phyloP scores from a whole-genome alignment of 306 rosid genomes.

The Erythrophleum fordii region DNA sequence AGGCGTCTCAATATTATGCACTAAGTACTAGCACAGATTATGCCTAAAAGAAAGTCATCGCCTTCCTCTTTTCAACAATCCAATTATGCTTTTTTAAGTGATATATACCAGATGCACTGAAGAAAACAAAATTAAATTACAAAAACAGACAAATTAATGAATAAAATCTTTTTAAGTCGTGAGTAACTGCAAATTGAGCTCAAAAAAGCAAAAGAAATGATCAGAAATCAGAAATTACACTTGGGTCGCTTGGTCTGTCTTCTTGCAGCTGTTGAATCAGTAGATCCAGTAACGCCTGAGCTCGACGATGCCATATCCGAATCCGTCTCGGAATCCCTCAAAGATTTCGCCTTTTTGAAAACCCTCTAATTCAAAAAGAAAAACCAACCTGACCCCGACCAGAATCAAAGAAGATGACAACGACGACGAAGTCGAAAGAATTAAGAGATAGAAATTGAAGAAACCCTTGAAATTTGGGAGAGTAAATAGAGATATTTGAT shows the following conservation, averaged over 20 bases:
- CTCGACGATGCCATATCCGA: constrained; percentile 78
- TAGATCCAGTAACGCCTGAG: constrained; percentile 78
- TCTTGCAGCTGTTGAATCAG: constrained; percentile 70
- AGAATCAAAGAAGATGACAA: not conserved
- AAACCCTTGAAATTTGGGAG: not conserved
- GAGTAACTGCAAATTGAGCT: constrained; percentile 26
- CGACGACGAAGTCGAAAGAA: not conserved
- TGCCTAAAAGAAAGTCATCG: not conserved
- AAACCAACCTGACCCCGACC: not conserved
- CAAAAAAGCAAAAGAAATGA: constrained; percentile 6
- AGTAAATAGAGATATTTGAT: not conserved
- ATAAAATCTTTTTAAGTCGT: not conserved
- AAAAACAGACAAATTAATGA: constrained; percentile 11
- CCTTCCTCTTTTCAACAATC: constrained; percentile 4
- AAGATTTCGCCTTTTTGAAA: constrained; percentile 4
- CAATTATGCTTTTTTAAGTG: not conserved
- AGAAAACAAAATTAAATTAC: not conserved
- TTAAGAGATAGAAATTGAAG: constrained; percentile 1
- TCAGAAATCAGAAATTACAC: constrained; percentile 51
- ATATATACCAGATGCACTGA: not conserved
- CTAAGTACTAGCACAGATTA: not conserved
- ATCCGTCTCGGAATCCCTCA: constrained; percentile 51
- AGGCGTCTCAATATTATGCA: constrained; percentile 8
- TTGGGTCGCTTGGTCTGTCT: constrained; percentile 91
- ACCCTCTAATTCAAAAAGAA: constrained; percentile 7